Base-by-base conservation (phyloP, 345 rosid species). In the Eucalyptus regnans region DNA sequence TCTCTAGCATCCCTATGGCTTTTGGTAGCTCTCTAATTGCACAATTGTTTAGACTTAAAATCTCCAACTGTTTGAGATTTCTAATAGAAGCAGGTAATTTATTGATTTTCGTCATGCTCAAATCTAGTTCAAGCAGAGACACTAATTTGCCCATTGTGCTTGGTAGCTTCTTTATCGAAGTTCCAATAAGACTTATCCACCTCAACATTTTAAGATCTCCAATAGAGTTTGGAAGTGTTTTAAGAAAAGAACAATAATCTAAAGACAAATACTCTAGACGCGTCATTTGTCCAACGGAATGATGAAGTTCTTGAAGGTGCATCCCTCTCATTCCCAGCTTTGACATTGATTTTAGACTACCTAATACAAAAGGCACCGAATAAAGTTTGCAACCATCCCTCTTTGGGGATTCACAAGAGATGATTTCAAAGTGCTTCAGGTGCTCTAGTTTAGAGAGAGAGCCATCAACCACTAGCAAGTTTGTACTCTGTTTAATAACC, bases 381-480 rank as follows among this genome's bases (percentile, higher is more conserved):
- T 0, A 58, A 58, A 25, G n/a, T 10, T 58, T n/a, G 14, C 64
- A 58, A 58, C n/a, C 64, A 58, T 25, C n/a, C 64, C 64, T 25
- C n/a, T 58, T 58, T 0, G 64, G n/a, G 14, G n/a, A 23, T 23
- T 25, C 64, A 0, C 13, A 58, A 58, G n/a, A 58, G n/a, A 58
- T 58, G 64, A 58, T 58, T 58, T 58, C 6, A 3, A 88, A 23
- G 89, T 50, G 79, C 60, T 71, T 23, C 0, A 88, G 14, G 46
- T 50, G 27, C 23, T 49, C 25, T 25, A 79, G 23, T 22, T 88
- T 22, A 20, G 64, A 13, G 13, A 88, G 51, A 6, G 89, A 79
- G 80, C 14, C n/a, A 51, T 88, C 66, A 20, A 88, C 27, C 23
- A 29, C 41, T 11, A 41, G 12, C 86, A 37, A 52, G 10, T 37